Base-by-base conservation (phyloP, 805 yeast genomes). In the Candida suzukii region DNA sequence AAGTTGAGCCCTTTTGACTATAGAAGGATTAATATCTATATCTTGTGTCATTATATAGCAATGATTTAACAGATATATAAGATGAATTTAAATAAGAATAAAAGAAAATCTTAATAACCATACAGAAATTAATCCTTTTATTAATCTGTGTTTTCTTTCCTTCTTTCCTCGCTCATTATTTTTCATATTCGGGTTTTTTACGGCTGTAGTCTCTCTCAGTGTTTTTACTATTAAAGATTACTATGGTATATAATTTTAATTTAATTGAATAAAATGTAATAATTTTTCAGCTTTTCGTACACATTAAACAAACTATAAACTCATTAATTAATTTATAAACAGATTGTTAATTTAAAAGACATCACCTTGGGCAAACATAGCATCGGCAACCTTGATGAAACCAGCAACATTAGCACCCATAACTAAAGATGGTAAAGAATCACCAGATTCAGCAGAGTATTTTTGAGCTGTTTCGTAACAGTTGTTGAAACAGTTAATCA, bases 381-480 rank as follows among this genome's bases (percentile, higher is more conserved):
- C 98, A 56, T 86, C 93, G 54, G 96, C 97, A 60, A 91, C 99
- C 80, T 91, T 91, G 65, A 90, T 80, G 81, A 91, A 91, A 70
- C 97, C 97, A 52, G 98, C 97, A 73, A 91, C 83, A 83, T 91
- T 91, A 60, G 98, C 98, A 75, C 99, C 99, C 78, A 87, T 87
- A 56, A 91, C 95, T 61, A 91, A 77, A 38, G 98, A 91, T 58
- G 99, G 99, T 60, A 90, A 73, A 45, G 83, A 70, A 66, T 71
- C 70, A 67, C 68, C 68, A 47, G 74, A 50, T 68, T 83, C 91
- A 52, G 81, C 76, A 47, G 88, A 70, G 78, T 83, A 91, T 59
- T 78, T 73, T 51, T 74, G 67, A 44, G 98, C 95, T 50, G 95
- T 91, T 53, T 78, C 75, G 72, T 88, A 81, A 70, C 97, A 91